phyloP scores from a whole-genome alignment of 106 monocot species.

The Posidonia australis region DNA sequence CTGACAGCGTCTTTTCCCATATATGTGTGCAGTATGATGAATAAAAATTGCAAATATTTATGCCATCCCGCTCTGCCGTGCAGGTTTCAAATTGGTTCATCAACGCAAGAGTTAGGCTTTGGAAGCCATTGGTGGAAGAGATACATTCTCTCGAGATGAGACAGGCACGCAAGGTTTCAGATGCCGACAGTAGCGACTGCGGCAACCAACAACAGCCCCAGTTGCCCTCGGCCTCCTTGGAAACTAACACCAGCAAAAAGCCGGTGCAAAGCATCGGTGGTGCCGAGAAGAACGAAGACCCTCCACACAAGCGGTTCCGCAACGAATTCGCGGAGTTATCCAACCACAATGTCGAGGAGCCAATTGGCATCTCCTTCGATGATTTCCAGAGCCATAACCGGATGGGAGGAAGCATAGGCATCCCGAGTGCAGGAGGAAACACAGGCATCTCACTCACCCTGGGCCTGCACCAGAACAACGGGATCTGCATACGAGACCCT shows the following conservation, averaged over 20 bases:
- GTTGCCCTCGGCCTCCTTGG: not conserved
- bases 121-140: constrained; percentile 40
- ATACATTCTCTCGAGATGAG: constrained; percentile 18
- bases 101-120: constrained; percentile 35
- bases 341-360: not conserved
- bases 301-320: constrained; percentile 5
- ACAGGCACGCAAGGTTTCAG: not conserved
- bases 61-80: too few species aligned
- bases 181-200: not conserved
- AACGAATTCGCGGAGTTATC: not conserved
- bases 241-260: not conserved
- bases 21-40: too few species aligned
- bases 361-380: not conserved
- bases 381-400: constrained; percentile 1
- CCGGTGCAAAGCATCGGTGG: not conserved
- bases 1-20: too few species aligned
- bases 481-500: constrained; percentile 23
- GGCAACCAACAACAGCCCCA: not conserved
- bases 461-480: constrained; percentile 14
- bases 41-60: too few species aligned
- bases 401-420: not conserved
- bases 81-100: constrained; percentile 54
- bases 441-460: constrained; percentile 14
- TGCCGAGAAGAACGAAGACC: not conserved
- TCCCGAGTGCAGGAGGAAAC: not conserved